phyloP scores from a whole-genome alignment of 2,329 filamentous ascomycete species.

The Neocucurbitaria cava region DNA sequence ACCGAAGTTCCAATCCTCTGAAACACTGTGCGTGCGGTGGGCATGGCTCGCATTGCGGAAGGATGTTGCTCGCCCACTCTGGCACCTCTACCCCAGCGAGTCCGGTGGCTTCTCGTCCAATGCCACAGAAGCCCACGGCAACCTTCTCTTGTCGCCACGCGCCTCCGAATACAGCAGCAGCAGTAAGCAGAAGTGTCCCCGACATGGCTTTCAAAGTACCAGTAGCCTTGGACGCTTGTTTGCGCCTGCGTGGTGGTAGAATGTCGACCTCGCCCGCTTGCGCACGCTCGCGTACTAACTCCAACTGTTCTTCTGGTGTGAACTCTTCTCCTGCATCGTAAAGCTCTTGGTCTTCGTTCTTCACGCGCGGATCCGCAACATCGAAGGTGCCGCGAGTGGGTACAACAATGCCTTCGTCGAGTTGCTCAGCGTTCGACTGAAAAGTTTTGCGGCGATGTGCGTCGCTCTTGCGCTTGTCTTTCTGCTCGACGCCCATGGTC shows the following conservation, averaged over 20 bases:
- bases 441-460: conserved; percentile 53
- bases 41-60: conserved; percentile 88
- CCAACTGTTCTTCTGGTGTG: conserved; percentile 83
- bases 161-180: conserved; percentile 74
- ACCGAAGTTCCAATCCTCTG: conserved; percentile 75
- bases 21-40: conserved; percentile 91
- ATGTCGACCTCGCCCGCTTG: conserved; percentile 62
- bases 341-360: conserved; percentile 49
- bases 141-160: conserved; percentile 96
- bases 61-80: conserved; percentile 71
- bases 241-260: conserved; percentile 46
- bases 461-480: conserved; percentile 53
- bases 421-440: conserved; percentile 51
- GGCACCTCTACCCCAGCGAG: conserved; percentile 72
- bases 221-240: conserved; percentile 48
- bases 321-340: conserved; percentile 88
- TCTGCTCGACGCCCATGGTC: conserved; percentile 54
- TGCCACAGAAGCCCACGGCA: conserved; percentile 92
- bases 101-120: conserved; percentile 68
- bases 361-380: conserved; percentile 58
- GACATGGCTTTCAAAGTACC: conserved; percentile 68
- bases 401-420: conserved; percentile 61
- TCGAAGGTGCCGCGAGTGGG: conserved; percentile 67
- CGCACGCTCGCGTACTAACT: conserved; percentile 74
- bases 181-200: conserved; percentile 72